Conservation (phyloP, 345 rosid species). For the Dipteronia sinensis region DNA sequence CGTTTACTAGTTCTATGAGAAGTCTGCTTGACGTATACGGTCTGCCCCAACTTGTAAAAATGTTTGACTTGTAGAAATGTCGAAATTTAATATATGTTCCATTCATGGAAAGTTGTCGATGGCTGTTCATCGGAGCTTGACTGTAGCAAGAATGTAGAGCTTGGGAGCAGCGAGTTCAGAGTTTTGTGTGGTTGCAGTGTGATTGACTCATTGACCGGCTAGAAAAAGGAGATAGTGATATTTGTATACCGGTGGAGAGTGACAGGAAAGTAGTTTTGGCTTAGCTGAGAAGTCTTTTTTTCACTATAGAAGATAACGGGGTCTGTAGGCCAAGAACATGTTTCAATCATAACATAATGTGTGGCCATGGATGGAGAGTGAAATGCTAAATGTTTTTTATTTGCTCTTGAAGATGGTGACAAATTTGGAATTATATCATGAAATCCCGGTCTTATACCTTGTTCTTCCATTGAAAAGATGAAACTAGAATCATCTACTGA, state of each 20-base stretch:
- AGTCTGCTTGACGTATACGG: background rate
- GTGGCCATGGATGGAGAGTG: background rate
- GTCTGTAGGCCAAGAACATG: background rate
- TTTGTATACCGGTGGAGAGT: background rate
- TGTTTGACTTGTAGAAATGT: background rate
- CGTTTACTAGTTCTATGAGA: background rate
- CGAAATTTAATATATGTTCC: background rate
- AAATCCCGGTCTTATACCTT: background rate
- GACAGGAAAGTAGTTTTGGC: background rate
- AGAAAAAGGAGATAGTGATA: constrained; percentile 4
- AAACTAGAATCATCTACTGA: background rate
- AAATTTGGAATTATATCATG: background rate
- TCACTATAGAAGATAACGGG: background rate
- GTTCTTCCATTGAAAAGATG: background rate
- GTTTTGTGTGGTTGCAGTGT: background rate
- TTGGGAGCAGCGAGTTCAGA: background rate
- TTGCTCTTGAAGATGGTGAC: background rate
- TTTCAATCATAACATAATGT: background rate
- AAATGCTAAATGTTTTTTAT: background rate
- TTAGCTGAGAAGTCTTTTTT: background rate
- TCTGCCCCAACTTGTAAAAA: background rate
- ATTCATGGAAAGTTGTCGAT: background rate
- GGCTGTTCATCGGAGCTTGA: background rate
- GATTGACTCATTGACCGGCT: background rate
- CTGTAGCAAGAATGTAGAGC: background rate